These are phyloP conservation scores for Erodium texanum DNA, from an alignment of 441 rosid genomes.

Conservation along the genomic window DNA sequence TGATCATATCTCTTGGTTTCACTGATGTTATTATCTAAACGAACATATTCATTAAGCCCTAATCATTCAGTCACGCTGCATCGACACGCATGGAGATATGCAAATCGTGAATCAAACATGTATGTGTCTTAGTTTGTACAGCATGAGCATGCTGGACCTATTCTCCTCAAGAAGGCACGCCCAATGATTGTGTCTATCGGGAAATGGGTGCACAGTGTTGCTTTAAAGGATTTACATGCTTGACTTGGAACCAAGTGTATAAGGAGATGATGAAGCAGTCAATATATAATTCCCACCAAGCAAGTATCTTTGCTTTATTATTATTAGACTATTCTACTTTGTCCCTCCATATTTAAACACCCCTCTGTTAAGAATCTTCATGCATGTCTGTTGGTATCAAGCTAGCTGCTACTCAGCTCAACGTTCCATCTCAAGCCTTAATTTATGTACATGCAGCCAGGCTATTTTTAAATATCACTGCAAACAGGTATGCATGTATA, in stretches of 20 bases:
- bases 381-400: not conserved
- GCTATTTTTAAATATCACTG: no score
- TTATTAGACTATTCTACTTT: not conserved
- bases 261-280: not conserved
- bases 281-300: not conserved
- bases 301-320: no score
- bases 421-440: not conserved
- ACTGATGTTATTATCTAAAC: not conserved
- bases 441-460: not conserved
- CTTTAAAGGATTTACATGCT: not conserved
- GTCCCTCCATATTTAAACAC: not conserved
- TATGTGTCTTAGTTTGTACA: no score
- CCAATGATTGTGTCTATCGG: not conserved
- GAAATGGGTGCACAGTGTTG: not conserved
- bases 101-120: not conserved
- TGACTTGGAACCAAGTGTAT: not conserved
- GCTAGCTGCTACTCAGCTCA: not conserved
- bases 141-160: no score
- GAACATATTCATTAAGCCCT: not conserved
- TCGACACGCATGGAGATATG: not conserved
- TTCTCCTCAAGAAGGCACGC: not conserved
- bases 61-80: not conserved
- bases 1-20: not conserved
- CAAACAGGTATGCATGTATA: no score
- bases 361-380: no score